Percentiles rank a stretch among this genome's conserved stretches.
phyloP scores from a whole-genome alignment of 1,284 basidiomycete species.

The Cutaneotrichosporon dermatis region DNA sequence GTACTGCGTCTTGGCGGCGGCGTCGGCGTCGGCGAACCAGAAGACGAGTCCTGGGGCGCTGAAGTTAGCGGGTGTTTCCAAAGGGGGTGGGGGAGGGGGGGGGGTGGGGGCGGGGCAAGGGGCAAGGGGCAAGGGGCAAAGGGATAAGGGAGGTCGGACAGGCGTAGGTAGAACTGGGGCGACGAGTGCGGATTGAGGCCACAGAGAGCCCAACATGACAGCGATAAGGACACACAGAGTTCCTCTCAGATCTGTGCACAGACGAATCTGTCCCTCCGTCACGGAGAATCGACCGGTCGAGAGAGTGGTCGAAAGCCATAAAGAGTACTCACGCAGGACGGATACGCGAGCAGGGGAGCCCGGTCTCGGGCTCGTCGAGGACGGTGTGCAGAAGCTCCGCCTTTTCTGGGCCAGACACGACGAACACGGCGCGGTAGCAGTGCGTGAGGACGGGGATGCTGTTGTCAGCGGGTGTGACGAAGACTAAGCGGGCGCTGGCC shows the following conservation, averaged over 20 bases:
- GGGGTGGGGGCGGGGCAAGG: no score
- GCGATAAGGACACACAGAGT: background rate
- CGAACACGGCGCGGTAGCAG: constrained; percentile 82
- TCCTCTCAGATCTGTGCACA: no score
- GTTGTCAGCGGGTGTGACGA: background rate
- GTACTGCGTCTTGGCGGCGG: constrained; percentile 54
- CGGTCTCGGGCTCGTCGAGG: constrained; percentile 77
- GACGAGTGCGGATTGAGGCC: no score
- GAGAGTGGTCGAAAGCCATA: no score
- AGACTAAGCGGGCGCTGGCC: no score
- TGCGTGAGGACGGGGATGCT: constrained; percentile 81
- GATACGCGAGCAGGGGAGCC: constrained; percentile 79
- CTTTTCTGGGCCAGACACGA: constrained; percentile 80
- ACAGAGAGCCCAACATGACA: no score
- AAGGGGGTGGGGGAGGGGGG: background rate
- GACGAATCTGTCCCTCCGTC: no score
- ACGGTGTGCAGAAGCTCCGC: constrained; percentile 70
- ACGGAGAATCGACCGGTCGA: no score
- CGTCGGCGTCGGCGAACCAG: constrained; percentile 83
- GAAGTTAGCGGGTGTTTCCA: background rate
- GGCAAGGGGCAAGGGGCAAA: no score
- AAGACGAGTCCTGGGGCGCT: constrained; percentile 74
- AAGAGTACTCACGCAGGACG: constrained; percentile 57
- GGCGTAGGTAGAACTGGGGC: no score
- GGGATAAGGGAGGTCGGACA: no score